Evolutionary conservation across 495 filamentous ascomycete genomes (phyloP), one percentile per base, ranked within the genome.

Genomic region (Paragyromitra xinjiangensis): DNA sequence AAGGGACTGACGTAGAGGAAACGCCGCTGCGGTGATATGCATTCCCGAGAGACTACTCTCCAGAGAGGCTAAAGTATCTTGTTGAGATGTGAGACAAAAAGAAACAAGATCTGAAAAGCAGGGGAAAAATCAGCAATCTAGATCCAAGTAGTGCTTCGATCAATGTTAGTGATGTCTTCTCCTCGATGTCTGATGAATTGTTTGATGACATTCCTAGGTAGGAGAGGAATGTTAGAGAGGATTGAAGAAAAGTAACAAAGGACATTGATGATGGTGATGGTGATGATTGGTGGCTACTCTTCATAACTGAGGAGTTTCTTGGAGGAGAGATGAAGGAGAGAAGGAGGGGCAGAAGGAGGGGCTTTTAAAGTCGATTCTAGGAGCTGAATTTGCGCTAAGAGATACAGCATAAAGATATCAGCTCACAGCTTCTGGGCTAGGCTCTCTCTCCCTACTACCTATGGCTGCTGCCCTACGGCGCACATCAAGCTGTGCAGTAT

Each of bases 131-230:
- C 0, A 53, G 44, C n/a, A 69, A 26, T 45, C 50, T 71, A 1
- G 8, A 48, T 14, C 40, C 24, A 50, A 29, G 37, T 7, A 19
- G n/a, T 6, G 24, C 16, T 71, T 37, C 42, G 44, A 8, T 24
- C 40, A 8, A 40, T 50, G n/a, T 51, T 24, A 39, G 12, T 64
- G 42, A 51, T 50, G 40, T 64, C 58, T 64, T 71, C 68, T 62
- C 64, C 58, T 71, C 12, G 24, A 39, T 48, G 39, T 1, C 62
- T 24, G 42, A 12, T 39, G 42, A 4, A 19, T 34, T 11, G 9
- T 14, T 37, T 37, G 68, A 67, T 61, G 55, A 9, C 16, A 9
- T 1, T 51, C 53, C 24, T 69, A 22, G 64, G n/a, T 6, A 37
- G n/a, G 5, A 45, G 50, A 11, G 26, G 14, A 29, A 40, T 29